These are phyloP conservation scores for Hymenoscyphus linearis DNA, from an alignment of 2,329 filamentous ascomycete species.

Conservation along the genomic window DNA sequence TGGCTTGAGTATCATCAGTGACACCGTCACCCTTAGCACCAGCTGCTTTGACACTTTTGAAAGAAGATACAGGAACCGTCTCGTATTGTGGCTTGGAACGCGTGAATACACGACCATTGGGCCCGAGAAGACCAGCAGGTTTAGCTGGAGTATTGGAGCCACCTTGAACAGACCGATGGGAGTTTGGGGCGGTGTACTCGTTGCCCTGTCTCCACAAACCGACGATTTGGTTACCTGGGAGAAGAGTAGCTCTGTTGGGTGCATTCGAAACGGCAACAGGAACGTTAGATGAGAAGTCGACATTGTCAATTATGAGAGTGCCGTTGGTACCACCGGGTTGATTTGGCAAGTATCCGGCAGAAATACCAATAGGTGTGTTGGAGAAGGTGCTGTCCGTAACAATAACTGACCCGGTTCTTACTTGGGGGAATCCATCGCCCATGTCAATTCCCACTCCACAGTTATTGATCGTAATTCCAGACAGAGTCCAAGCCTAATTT, in stretches of 20 bases:
- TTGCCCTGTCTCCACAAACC: constrained; percentile 75
- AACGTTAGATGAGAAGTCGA: constrained; percentile 68
- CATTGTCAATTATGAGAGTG: constrained; percentile 81
- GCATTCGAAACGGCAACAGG: constrained; percentile 59
- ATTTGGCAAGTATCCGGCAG: constrained; percentile 63
- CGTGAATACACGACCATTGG: constrained; percentile 66
- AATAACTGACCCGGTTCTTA: constrained; percentile 80
- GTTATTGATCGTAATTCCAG: constrained; percentile 68
- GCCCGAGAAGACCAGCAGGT: constrained; percentile 60
- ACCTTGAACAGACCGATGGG: constrained; percentile 54
- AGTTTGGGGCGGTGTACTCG: constrained; percentile 49
- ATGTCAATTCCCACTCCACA: constrained; percentile 76
- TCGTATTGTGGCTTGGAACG: constrained; percentile 88
- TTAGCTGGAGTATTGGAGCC: constrained; percentile 52
- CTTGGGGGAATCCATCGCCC: constrained; percentile 54
- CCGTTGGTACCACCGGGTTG: constrained; percentile 60
- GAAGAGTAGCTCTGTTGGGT: constrained; percentile 52
- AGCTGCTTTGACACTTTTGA: constrained; percentile 75
- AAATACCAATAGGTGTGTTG: constrained; percentile 71
- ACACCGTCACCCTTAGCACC: constrained; percentile 80
- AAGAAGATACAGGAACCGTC: constrained; percentile 56
- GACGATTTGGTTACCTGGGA: constrained; percentile 66
- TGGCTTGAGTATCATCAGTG: constrained; percentile 80
- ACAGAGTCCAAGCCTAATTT: constrained; percentile 62
- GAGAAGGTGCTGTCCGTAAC: constrained; percentile 75